These are phyloP conservation scores for Dactylellina cionopaga DNA, from an alignment of 2,329 filamentous ascomycete genomes.

Conservation along the genomic window DNA sequence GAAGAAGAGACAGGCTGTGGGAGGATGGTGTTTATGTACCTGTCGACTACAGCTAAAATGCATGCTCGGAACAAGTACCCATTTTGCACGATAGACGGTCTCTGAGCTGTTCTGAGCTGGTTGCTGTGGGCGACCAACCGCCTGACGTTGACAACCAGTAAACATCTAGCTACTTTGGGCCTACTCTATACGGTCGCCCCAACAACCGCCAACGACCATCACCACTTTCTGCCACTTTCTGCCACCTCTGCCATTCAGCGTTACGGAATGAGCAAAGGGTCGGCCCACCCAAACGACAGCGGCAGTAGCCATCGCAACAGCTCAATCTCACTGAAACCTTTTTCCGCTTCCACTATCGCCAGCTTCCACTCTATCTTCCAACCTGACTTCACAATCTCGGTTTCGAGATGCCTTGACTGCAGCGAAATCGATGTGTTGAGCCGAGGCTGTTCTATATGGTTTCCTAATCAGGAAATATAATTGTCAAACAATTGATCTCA, in stretches of 20 bases:
- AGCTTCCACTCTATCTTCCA: slow-evolving; percentile 7
- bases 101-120: neutral
- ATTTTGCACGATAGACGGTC: slow-evolving; percentile 15
- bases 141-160: neutral
- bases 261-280: slow-evolving; percentile 12
- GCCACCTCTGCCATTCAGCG: no score
- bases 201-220: slow-evolving; percentile 6
- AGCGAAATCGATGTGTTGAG: slow-evolving; percentile 26
- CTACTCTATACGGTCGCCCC: slow-evolving; percentile 21
- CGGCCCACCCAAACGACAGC: slow-evolving; percentile 2
- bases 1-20: slow-evolving; percentile 7
- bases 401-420: no score
- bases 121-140: slow-evolving; percentile 22
- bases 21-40: slow-evolving; percentile 43
- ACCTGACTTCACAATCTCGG: no score
- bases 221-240: neutral
- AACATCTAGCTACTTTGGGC: slow-evolving; percentile 41
- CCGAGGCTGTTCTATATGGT: slow-evolving; percentile 6
- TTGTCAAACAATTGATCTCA: slow-evolving; percentile 5
- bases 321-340: slow-evolving; percentile 41
- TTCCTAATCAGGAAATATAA: slow-evolving; percentile 25
- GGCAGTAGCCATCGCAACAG: slow-evolving; percentile 51
- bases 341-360: slow-evolving; percentile 25
- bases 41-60: slow-evolving; percentile 35
- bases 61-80: slow-evolving; percentile 26